Conservation (phyloP, 371 early-diverging fungal genomes). For the Dinochytrium kinnereticum region DNA sequence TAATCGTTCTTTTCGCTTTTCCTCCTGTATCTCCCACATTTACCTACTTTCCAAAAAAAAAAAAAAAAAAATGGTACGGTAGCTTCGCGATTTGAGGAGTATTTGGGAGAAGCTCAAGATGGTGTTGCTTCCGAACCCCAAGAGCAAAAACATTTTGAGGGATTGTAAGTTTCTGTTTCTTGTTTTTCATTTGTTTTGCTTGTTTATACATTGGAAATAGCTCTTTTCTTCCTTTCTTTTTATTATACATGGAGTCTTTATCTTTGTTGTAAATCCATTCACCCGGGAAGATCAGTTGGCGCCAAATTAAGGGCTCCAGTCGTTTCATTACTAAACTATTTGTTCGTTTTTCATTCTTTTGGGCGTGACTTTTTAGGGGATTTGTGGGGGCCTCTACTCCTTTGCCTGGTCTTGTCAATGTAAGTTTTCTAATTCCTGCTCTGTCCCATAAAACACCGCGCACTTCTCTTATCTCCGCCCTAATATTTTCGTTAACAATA, state of each 20-base stretch:
- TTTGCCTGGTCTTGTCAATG: slow-evolving; percentile 87
- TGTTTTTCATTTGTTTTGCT: too few relatives aligned
- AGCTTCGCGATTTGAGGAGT: slow-evolving; percentile 80
- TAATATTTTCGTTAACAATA: too few relatives aligned
- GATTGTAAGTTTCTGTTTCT: slow-evolving; percentile 74
- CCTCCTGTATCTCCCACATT: too few relatives aligned
- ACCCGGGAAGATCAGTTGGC: too few relatives aligned
- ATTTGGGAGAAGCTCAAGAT: slow-evolving; percentile 74
- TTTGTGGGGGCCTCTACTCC: slow-evolving; percentile 92
- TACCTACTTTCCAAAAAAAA: not conserved
- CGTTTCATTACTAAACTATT: not conserved
- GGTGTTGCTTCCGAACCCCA: slow-evolving; percentile 69
- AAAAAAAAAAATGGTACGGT: too few relatives aligned
- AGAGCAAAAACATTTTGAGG: slow-evolving; percentile 67
- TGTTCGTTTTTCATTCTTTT: not conserved
- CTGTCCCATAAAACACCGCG: not conserved
- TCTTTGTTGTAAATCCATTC: not conserved
- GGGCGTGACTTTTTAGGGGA: slow-evolving; percentile 78
- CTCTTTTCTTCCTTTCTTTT: not conserved
- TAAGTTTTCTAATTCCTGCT: slow-evolving; percentile 43
- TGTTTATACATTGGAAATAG: too few relatives aligned
- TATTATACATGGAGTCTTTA: not conserved
- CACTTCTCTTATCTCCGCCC: too few relatives aligned
- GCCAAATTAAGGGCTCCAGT: too few relatives aligned
- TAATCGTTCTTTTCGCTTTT: too few relatives aligned